These are phyloP conservation scores for Aspergillus bombycis DNA, from an alignment of 2,329 filamentous ascomycete genomes.

Conservation along the genomic window DNA sequence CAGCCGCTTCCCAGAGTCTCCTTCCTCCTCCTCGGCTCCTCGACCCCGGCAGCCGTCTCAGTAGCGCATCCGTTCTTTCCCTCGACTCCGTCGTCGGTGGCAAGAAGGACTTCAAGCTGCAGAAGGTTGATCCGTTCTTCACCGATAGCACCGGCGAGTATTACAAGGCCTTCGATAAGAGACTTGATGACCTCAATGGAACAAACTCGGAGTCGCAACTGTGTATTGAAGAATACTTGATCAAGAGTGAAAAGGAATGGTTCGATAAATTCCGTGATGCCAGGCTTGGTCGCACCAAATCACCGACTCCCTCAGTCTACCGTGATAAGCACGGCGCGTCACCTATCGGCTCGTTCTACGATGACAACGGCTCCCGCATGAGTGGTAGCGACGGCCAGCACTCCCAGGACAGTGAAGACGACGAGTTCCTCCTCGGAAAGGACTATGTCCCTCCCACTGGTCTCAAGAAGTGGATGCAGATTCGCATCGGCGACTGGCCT, in stretches of 20 bases:
- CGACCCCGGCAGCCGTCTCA: constrained; percentile 37
- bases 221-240: constrained; percentile 68
- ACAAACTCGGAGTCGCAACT: constrained; percentile 61
- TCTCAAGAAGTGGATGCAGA: constrained; percentile 58
- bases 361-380: constrained; percentile 37
- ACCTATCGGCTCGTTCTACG: constrained; percentile 46
- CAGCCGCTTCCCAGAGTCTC: constrained; percentile 22
- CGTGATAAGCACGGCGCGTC: constrained; percentile 36
- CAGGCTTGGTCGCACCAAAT: constrained; percentile 57
- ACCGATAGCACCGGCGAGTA: constrained; percentile 66
- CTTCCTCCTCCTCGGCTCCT: constrained; percentile 9
- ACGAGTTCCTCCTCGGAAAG: constrained; percentile 60
- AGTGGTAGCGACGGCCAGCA: constrained; percentile 32
- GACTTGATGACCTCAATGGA: constrained; percentile 59
- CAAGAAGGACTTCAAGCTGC: constrained; percentile 64
- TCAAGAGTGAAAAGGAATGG: constrained; percentile 69
- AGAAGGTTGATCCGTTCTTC: constrained; percentile 70
- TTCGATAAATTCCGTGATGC: constrained; percentile 62
- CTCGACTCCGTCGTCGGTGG: constrained; percentile 62
- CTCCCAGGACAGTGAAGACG: constrained; percentile 42
- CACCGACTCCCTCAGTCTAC: constrained; percentile 40
- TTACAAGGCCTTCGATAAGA: constrained; percentile 61
- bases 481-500: constrained; percentile 65
- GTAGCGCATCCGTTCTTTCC: constrained; percentile 54
- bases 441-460: constrained; percentile 62